phyloP scores from a whole-genome alignment of 768 basidiomycete species.

The button mushroom (Agaricus bisporus) region DNA sequence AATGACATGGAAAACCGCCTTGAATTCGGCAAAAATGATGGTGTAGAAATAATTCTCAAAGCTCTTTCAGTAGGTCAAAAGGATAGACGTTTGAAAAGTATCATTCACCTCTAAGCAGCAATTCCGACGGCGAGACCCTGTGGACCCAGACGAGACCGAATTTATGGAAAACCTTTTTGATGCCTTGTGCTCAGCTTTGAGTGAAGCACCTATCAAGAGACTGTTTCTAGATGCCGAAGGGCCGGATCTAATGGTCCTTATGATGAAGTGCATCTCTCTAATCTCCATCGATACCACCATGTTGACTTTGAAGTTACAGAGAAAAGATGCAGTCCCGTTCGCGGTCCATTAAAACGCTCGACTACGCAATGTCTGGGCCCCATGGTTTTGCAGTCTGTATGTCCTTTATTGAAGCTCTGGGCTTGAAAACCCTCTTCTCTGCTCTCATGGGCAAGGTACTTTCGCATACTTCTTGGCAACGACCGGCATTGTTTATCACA shows the following conservation, averaged over 20 bases:
- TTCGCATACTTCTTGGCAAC: not conserved
- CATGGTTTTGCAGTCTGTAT: conserved; percentile 67
- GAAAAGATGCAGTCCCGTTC: conserved; percentile 79
- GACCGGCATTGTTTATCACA: not conserved
- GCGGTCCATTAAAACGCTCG: conserved; percentile 84
- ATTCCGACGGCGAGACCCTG: conserved; percentile 82
- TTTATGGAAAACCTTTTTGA: conserved; percentile 99
- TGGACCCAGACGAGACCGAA: conserved; percentile 85
- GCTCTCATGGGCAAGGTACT: conserved; percentile 90
- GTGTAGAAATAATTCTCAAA: conserved; percentile 71
- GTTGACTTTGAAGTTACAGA: conserved; percentile 30
- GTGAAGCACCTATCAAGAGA: conserved; percentile 71
- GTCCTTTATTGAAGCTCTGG: conserved; percentile 81
- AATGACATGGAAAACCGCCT: conserved; percentile 63
- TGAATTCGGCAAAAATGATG: conserved; percentile 64
- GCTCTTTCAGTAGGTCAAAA: conserved; percentile 64
- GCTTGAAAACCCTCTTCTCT: conserved; percentile 86
- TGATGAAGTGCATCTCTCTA: conserved; percentile 77
- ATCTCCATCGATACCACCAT: not conserved
- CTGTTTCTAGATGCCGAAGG: conserved; percentile 89
- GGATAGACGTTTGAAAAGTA: not conserved
- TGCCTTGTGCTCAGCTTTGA: conserved; percentile 77
- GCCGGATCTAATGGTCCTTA: conserved; percentile 93
- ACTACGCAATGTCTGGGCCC: conserved; percentile 82
- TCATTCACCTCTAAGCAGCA: conserved; percentile 41